A percentile compares a stretch with the other conserved stretches of the same genome.
These are phyloP conservation scores for Acacia confusa DNA, from an alignment of 306 rosid species.

Conservation along the genomic window DNA sequence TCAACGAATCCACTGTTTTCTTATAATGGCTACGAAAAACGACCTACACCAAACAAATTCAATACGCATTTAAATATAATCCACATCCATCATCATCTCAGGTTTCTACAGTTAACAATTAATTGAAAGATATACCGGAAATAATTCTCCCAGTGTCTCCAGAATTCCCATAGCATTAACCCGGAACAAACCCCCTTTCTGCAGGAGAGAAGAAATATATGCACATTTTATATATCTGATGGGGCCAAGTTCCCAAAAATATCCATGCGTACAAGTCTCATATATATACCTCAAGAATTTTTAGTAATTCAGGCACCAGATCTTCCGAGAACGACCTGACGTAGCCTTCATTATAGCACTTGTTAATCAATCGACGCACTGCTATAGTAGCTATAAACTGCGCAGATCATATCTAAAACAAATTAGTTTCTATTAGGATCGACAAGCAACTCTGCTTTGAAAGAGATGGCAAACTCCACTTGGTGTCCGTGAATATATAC, in stretches of 20 bases:
- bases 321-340: not conserved
- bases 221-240: not conserved
- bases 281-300: slow-evolving; percentile 25
- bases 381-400: slow-evolving; percentile 14
- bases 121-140: slow-evolving; percentile 15
- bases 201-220: slow-evolving; percentile 21
- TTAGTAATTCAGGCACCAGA: slow-evolving; percentile 1
- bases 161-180: slow-evolving; percentile 26
- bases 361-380: slow-evolving; percentile 9
- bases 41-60: slow-evolving; percentile 17
- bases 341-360: slow-evolving; percentile 1
- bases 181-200: not conserved
- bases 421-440: not conserved
- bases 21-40: slow-evolving; percentile 7
- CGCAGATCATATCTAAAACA: not conserved
- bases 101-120: too few relatives aligned
- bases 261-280: not conserved
- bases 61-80: not conserved
- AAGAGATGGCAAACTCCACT: not conserved
- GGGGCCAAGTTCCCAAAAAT: not conserved
- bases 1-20: slow-evolving; percentile 20
- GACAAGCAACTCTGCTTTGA: too few relatives aligned
- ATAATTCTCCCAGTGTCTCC: not conserved
- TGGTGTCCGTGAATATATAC: slow-evolving; percentile 2
- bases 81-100: not conserved